Base-by-base conservation (phyloP, 2,329 filamentous ascomycete genomes). In the Penicillium psychrosexuale region DNA sequence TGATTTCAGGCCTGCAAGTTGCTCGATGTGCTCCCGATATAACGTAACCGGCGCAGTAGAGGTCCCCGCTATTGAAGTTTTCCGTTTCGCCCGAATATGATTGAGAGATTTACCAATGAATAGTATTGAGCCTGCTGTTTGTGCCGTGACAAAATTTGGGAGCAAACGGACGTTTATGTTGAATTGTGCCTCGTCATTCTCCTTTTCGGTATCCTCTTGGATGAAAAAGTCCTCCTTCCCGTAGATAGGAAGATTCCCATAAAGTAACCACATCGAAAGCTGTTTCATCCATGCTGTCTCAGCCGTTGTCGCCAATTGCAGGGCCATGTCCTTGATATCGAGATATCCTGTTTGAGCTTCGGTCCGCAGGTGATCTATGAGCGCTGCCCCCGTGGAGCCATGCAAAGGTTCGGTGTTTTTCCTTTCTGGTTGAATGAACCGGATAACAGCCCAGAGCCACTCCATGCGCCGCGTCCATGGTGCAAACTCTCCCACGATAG, bases 211-310 rank as follows among this genome's bases (percentile, higher is more conserved):
- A 56, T 77, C 69, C 46, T 79, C 67, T 34, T 82, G 82, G 31
- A 97, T 84, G 69, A 96, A 96, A 70, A 97, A 97, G 72, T 97
- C 93, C n/a, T 83, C 81, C 5, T 81, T 82, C 3, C 90, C 91
- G 69, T 90, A 86, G 13, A 81, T 82, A 0, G 93, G 92, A 54
- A 96, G 75, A 47, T 88, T 85, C 5, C 94, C 94, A 70, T 96
- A 95, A 13, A 97, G 75, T 8, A 97, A 81, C 93, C 93, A 99
- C 27, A 89, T 89, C 4, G 91, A 89, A 11, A 95, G 81, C 68
- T 96, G 91, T 71, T 91, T 89, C 67, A 97, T 77, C 94, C 94
- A 99, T 8, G 92, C 89, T 30, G 84, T 88, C 75, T 99, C 93
- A 0, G 91, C 92, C 22, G 90, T 79, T 13, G 79, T 82, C n/a